These are phyloP conservation scores for Termitomyces sp. DNA, from an alignment of 768 basidiomycete species.

Conservation along the genomic window DNA sequence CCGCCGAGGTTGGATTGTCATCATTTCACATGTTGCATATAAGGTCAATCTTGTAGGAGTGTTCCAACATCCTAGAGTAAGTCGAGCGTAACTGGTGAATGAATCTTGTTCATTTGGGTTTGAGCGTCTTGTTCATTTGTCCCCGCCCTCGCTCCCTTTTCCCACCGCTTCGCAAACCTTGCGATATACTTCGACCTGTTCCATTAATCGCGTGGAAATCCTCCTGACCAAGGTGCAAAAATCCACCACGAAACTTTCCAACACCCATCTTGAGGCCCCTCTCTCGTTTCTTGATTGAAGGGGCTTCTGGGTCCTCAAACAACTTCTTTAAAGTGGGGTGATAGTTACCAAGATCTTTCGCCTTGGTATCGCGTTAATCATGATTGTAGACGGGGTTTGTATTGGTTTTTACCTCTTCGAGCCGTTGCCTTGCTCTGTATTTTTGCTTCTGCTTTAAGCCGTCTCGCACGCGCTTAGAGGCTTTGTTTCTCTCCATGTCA, in stretches of 20 bases:
- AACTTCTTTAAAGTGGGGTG: slow-evolving; percentile 72
- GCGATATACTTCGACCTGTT: slow-evolving; percentile 16
- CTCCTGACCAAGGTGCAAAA: slow-evolving; percentile 54
- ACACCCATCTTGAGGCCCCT: slow-evolving; percentile 76
- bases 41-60: neutral
- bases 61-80: neutral
- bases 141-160: slow-evolving; percentile 16
- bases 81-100: neutral
- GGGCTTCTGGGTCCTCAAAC: slow-evolving; percentile 35
- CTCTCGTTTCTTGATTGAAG: slow-evolving; percentile 42
- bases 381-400: slow-evolving; percentile 9
- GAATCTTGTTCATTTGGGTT: neutral
- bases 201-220: slow-evolving; percentile 45
- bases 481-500: slow-evolving; percentile 60
- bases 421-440: slow-evolving; percentile 43
- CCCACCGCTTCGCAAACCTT: slow-evolving; percentile 15
- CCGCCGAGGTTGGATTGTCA: too few relatives aligned
- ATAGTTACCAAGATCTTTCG: slow-evolving; percentile 81
- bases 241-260: slow-evolving; percentile 68
- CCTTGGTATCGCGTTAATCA: slow-evolving; percentile 35
- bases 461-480: slow-evolving; percentile 66
- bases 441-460: slow-evolving; percentile 61
- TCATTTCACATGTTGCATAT: neutral
- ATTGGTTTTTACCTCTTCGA: slow-evolving; percentile 59
- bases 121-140: neutral